These are phyloP conservation scores for Stephania yunnanensis DNA, from an alignment of 164 flowering plant species.

Conservation along the genomic window DNA sequence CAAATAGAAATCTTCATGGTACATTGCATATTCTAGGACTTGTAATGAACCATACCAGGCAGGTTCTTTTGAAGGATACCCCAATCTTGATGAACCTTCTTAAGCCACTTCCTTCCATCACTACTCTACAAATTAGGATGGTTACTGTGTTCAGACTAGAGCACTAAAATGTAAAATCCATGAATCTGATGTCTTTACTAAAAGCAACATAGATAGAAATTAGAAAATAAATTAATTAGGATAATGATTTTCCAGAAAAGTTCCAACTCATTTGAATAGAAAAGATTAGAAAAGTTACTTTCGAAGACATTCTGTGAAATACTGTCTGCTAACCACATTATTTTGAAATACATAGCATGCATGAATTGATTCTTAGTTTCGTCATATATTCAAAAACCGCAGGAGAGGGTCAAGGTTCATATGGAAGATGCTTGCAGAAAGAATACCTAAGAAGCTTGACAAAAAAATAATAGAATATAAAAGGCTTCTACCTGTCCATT, in stretches of 20 bases:
- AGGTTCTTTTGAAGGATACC: conserved; percentile 88
- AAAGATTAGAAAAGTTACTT: background rate
- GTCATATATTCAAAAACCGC: background rate
- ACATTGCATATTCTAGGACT: background rate
- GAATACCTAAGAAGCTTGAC: background rate
- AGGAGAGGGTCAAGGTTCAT: background rate
- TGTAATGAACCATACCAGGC: conserved; percentile 47
- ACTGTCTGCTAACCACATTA: background rate
- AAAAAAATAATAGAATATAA: background rate
- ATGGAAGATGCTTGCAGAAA: background rate
- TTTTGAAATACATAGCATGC: background rate
- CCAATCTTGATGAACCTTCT: conserved; percentile 98
- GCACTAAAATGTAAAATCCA: background rate
- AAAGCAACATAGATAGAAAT: background rate
- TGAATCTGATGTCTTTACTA: background rate
- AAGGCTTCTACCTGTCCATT: conserved; percentile 45
- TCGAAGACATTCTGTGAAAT: background rate
- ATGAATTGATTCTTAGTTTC: background rate
- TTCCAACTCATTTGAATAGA: background rate
- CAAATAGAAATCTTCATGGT: background rate
- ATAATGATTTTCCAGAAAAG: background rate
- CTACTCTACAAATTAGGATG: conserved; percentile 40
- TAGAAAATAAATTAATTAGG: background rate
- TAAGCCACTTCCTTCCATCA: conserved; percentile 81
- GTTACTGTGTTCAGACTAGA: conserved; percentile 1